Conservation (phyloP, 2,329 filamentous ascomycete genomes). For the Pestalotiopsis fici region DNA sequence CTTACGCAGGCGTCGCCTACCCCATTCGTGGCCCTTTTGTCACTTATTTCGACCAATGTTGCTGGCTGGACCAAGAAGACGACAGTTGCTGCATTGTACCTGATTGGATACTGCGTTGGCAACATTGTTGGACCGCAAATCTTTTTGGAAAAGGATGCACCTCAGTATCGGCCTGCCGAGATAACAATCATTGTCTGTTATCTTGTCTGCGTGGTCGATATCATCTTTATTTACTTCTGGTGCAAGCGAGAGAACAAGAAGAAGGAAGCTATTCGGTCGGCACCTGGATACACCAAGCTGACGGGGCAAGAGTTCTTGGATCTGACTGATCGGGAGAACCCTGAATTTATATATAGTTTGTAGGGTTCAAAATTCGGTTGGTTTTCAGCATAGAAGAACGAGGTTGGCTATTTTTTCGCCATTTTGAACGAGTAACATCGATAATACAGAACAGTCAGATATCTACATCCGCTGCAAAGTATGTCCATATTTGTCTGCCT, state of each 20-base stretch:
- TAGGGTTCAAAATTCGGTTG: slow-evolving; percentile 24
- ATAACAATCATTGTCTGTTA: slow-evolving; percentile 65
- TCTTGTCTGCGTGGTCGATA: slow-evolving; percentile 50
- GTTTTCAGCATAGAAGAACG: too few species aligned
- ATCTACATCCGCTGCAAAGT: background rate
- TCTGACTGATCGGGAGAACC: slow-evolving; percentile 66
- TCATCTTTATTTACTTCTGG: slow-evolving; percentile 65
- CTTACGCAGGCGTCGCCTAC: slow-evolving; percentile 61
- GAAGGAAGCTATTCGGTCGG: slow-evolving; percentile 53
- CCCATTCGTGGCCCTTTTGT: slow-evolving; percentile 64
- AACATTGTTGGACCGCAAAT: slow-evolving; percentile 54
- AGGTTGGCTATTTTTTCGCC: background rate
- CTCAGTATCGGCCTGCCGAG: slow-evolving; percentile 63
- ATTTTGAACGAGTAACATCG: too few species aligned
- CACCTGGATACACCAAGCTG: slow-evolving; percentile 58
- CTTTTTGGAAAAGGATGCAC: slow-evolving; percentile 57
- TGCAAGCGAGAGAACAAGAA: slow-evolving; percentile 59
- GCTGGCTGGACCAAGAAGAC: slow-evolving; percentile 61
- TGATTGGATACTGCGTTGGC: slow-evolving; percentile 52
- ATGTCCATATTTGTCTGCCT: background rate
- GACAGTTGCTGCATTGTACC: slow-evolving; percentile 54
- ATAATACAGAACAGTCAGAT: too few species aligned
- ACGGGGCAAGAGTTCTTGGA: slow-evolving; percentile 71
- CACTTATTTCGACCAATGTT: slow-evolving; percentile 63
- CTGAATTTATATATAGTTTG: slow-evolving; percentile 62